Conservation (phyloP, 139 green algal species). For the Ettlia oleoabundans region DNA sequence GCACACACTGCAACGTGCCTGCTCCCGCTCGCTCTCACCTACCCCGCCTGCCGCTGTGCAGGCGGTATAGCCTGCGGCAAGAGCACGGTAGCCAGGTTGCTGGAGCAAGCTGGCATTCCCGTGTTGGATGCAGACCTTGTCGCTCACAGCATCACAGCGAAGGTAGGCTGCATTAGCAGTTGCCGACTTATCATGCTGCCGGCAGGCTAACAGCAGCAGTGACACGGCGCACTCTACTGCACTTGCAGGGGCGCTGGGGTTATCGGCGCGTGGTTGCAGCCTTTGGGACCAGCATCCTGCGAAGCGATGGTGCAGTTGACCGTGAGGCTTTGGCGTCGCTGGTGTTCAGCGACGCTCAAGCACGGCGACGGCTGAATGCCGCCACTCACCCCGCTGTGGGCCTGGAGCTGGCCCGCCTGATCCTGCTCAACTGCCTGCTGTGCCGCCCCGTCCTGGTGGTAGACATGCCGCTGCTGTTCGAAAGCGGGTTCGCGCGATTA, state of each 20-base stretch:
- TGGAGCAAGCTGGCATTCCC: constrained; percentile 49
- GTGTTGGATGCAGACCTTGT: constrained; percentile 84
- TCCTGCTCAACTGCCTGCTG: constrained; percentile 59
- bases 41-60: too few relatives aligned
- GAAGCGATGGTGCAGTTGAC: constrained; percentile 65
- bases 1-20: background rate
- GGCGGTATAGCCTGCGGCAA: constrained; percentile 91
- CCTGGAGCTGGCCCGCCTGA: constrained; percentile 50
- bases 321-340: constrained; percentile 65
- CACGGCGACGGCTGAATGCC: constrained; percentile 68
- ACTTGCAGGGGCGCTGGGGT: constrained; percentile 66
- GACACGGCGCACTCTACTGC: background rate
- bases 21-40: too few relatives aligned
- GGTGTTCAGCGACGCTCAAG: constrained; percentile 63
- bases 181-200: background rate
- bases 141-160: constrained; percentile 40
- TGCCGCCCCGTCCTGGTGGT: constrained; percentile 63
- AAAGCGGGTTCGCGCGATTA: constrained; percentile 61
- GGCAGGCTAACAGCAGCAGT: background rate
- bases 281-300: constrained; percentile 60
- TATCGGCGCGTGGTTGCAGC: constrained; percentile 63
- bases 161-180: background rate
- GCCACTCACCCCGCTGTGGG: constrained; percentile 76
- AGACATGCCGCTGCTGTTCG: constrained; percentile 91
- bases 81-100: constrained; percentile 57